A percentile compares a stretch with the other conserved stretches of the same genome.
Evolutionary conservation across 768 basidiomycete species (phyloP).

Genomic region (Lactarius trivialis): DNA sequence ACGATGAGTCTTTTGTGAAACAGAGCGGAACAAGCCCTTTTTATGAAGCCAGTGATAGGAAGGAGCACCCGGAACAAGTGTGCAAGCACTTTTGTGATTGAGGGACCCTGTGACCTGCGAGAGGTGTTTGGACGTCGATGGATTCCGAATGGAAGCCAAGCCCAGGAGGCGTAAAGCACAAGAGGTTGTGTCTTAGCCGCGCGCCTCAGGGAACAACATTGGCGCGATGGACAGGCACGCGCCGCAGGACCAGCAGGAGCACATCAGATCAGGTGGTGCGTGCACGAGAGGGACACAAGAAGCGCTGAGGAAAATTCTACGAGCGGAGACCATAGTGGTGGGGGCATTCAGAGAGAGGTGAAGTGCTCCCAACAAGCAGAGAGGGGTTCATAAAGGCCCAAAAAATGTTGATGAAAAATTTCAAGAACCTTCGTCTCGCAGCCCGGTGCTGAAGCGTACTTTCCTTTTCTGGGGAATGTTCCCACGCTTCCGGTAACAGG

Average conservation of each 20-base stretch:
- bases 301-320: not conserved
- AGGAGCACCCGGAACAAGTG: not conserved
- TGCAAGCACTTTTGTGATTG: not conserved
- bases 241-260: not conserved
- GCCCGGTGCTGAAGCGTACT: slow-evolving; percentile 6
- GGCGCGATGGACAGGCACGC: slow-evolving; percentile 2
- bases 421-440: slow-evolving; percentile 20
- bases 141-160: slow-evolving; percentile 17
- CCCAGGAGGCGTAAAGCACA: not conserved
- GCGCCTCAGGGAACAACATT: slow-evolving; percentile 3
- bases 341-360: slow-evolving; percentile 4
- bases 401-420: slow-evolving; percentile 25
- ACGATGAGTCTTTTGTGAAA: not conserved
- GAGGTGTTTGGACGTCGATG: slow-evolving; percentile 5
- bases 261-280: not conserved
- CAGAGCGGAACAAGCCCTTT: not conserved
- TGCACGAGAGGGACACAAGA: not conserved
- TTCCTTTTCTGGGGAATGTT: slow-evolving; percentile 13
- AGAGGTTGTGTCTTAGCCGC: slow-evolving; percentile 7
- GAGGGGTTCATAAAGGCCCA: slow-evolving; percentile 18
- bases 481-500: slow-evolving; percentile 8
- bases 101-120: not conserved
- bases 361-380: not conserved
- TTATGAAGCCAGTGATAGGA: slow-evolving; percentile 4
- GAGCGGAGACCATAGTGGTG: slow-evolving; percentile 7